These are phyloP conservation scores for Cryptosporidium meleagridis DNA, from an alignment of 169 alveolate genomes.

Conservation along the genomic window DNA sequence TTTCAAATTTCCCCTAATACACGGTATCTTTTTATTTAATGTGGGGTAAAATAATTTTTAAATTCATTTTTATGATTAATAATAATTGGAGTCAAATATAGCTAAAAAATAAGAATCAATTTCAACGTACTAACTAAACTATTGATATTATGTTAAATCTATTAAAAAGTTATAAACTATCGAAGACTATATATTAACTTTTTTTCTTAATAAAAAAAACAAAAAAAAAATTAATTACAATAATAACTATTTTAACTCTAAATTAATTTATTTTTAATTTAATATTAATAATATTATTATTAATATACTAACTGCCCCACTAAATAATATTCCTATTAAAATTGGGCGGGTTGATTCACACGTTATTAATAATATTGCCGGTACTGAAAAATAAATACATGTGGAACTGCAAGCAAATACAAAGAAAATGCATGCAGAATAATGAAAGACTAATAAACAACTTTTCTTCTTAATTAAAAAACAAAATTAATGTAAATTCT, in stretches of 20 bases:
- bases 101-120: too few species aligned
- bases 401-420: background rate
- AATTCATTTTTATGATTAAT: background rate
- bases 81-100: too few species aligned
- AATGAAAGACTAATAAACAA: background rate
- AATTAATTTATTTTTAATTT: too few species aligned
- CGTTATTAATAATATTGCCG: background rate
- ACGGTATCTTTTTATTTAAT: background rate
- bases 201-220: too few species aligned
- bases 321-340: too few species aligned
- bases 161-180: background rate
- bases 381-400: background rate
- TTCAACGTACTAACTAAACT: background rate
- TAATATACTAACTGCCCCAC: background rate
- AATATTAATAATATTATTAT: too few species aligned
- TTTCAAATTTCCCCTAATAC: background rate
- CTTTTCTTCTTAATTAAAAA: background rate
- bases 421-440: background rate
- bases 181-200: background rate
- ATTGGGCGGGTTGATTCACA: background rate
- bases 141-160: background rate
- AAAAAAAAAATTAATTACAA: too few species aligned
- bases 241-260: too few species aligned
- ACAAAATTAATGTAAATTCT: background rate
- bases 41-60: constrained; percentile 1